Base-by-base conservation (phyloP, 148 eudicot species). In the Spergularia bocconei region DNA sequence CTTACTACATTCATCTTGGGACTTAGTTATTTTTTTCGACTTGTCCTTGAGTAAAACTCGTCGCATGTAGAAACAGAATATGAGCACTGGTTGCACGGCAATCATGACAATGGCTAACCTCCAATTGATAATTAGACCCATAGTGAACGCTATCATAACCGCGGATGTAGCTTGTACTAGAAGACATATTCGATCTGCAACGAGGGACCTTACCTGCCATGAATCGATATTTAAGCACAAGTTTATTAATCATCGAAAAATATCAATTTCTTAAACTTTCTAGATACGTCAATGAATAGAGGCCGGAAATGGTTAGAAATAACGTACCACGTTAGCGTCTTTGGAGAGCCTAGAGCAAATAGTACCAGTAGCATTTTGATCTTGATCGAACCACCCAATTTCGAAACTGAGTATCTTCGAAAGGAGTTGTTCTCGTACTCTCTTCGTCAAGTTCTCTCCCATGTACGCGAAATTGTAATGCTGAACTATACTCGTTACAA, bases 251-350 rank as follows among this genome's bases (percentile, higher is more conserved):
- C 36, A 29, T 29, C 36, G 36, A 29, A 29, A 29, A 29, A 29
- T 29, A 29, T 29, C 36, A 29, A 29, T 29, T 29, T 29, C 36
- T 29, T 29, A 29, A 29, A 29, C 36, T 29, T 29, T 29, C 2
- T 29, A 29, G 2, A 29, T 29, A 29, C 36, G 36, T 29, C 2
- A 29, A 29, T n/a, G 25, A 58, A 9, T 0, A 58, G 7, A 19
- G n/a, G n/a, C n/a, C n/a, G n/a, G 8, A 19, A 29, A 58, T n/a
- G 25, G 1, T n/a, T 58, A 44, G 25, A 3, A 61, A 63, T 12
- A 21, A 66, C 94, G 13, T 87, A 93, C 98, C 96, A 91, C 90
- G 81, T 88, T 93, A 81, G 98, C 96, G 83, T 93, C 98, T 77
- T 89, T 91, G 44, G 93, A 89, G 7, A 93, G 89, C 68, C 90